Evolutionary conservation across 129 eudicot genomes (phyloP), one percentile per base, ranked within the genome.

Genomic region (Tagetes erecta): DNA sequence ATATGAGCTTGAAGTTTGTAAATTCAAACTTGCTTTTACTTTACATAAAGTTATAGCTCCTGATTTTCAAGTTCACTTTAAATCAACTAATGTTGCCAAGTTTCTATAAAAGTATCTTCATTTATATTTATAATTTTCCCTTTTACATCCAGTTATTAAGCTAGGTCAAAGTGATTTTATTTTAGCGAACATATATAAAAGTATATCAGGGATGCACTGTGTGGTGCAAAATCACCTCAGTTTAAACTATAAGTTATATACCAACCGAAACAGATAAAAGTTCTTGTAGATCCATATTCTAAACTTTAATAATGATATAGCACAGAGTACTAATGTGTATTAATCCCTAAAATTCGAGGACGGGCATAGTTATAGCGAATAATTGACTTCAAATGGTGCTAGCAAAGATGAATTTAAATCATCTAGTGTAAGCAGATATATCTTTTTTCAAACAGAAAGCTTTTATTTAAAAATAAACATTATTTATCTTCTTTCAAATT

Each of bases 21-120:
- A 34, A 62, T 62, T 58, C 70, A 60, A 14, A 51, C 8, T 1
- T 71, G 56, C 9, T 30, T 52, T 64, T 64, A 31, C 30, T 75
- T 35, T 34, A 27, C 56, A 39, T 52, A 12, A 51, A 66, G 38
- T 8, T 37, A 36, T 41, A 70, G 75, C 75, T 69, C 38, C 75
- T 51, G 64, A 12, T 38, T 69, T 34, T 38, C 31, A 4, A 58
- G 33, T 58, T 14, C 20, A 51, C 27, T 20, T 20, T 20, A 20
- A 20, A 20, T 20, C 27, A 20, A 20, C 27, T 20, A 20, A 20
- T 20, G 27, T 20, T 20, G 27, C 27, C 27, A 20, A 20, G 27
- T 20, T 20, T 20, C 27, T 20, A 20, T 20, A 20, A 20, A 20
- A 20, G 27, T 20, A 20, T 20, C 27, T 20, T 20, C 27, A 20